A percentile compares a stretch with the other conserved stretches of the same genome.
Conservation (phyloP, 768 basidiomycete species). For the Serendipita sp. region DNA sequence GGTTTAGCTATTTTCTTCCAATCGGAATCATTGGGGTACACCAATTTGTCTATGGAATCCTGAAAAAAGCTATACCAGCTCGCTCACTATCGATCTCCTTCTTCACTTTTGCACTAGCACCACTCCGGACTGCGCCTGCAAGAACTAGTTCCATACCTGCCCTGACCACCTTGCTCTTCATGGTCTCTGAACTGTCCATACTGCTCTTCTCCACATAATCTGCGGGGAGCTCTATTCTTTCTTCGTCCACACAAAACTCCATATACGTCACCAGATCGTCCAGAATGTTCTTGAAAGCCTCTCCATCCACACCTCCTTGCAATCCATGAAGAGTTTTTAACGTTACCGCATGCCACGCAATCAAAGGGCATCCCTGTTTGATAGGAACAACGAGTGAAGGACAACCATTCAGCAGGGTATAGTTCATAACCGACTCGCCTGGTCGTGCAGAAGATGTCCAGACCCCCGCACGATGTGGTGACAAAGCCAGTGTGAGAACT, state of each 20-base stretch:
- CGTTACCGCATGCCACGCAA: conserved; percentile 48
- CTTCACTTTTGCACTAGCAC: conserved; percentile 35
- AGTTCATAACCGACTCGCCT: conserved; percentile 45
- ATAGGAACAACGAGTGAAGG: conserved; percentile 44
- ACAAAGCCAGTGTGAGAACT: conserved; percentile 38
- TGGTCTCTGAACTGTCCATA: background rate
- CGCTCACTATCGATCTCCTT: conserved; percentile 40
- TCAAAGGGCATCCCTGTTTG: conserved; percentile 41
- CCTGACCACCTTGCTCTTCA: conserved; percentile 28
- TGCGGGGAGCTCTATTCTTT: conserved; percentile 25
- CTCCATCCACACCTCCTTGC: conserved; percentile 19
- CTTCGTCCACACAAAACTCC: conserved; percentile 49
- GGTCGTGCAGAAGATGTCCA: conserved; percentile 47
- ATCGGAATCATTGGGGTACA: background rate
- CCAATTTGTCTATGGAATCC: conserved; percentile 29
- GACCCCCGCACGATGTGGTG: conserved; percentile 37
- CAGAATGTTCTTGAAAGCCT: conserved; percentile 37
- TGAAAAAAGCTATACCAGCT: conserved; percentile 51
- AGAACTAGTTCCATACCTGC: conserved; percentile 36
- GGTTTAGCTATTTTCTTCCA: conserved; percentile 15
- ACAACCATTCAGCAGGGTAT: conserved; percentile 44
- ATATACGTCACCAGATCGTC: conserved; percentile 41
- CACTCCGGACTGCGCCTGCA: conserved; percentile 38
- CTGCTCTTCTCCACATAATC: conserved; percentile 6
- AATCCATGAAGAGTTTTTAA: background rate